Evolutionary conservation across 441 rosid species (phyloP), one percentile per base, ranked within the genome.

Genomic region (Erodium trifolium): DNA sequence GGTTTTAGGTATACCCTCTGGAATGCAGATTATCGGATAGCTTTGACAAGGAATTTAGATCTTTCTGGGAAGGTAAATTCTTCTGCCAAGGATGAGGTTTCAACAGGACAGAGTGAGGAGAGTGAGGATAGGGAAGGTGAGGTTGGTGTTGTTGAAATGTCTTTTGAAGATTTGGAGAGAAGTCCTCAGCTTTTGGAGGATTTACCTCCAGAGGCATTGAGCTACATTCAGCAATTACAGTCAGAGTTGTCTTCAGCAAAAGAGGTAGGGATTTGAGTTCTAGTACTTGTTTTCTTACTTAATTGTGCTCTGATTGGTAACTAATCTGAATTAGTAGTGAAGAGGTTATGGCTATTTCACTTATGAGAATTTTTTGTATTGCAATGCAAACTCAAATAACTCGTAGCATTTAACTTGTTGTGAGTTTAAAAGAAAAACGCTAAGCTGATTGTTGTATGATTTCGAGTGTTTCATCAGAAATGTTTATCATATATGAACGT

Each of bases 1-100:
- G 17, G 41, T 37, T 66, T 43, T 67, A 92, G 98, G 80, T 92
- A 89, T 69, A 92, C 98, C 7, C 63, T 92, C 76, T 88, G 98
- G 98, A 92, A 88, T 74, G 94, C 96, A n/a, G 96, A 92, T 81
- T 92, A 92, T 68, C 85, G 96, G 78, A 77, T 92, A 14, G 86
- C 89, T 1, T 76, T 89, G 84, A 75, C 67, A 77, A 80, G 93
- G 77, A 91, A 88, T 77, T 81, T 83, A 16, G 91, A 86, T 72
- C 82, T 84, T 70, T 69, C 68, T 12, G 37, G 73, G 34, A 78
- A 72, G 67, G 74, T 63, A 69, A 68, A 69, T 51, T 73, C 68
- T 49, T 73, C 67, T 67, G 71, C 10, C 18, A 66, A 69, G 67
- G 65, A 71, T 65, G 79, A 78, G 70, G 75, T 71, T 5, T 72